Percentiles rank a stretch among this genome's conserved stretches.
Evolutionary conservation across 306 rosid species (phyloP).

Genomic region (Hippophae tibetana): DNA sequence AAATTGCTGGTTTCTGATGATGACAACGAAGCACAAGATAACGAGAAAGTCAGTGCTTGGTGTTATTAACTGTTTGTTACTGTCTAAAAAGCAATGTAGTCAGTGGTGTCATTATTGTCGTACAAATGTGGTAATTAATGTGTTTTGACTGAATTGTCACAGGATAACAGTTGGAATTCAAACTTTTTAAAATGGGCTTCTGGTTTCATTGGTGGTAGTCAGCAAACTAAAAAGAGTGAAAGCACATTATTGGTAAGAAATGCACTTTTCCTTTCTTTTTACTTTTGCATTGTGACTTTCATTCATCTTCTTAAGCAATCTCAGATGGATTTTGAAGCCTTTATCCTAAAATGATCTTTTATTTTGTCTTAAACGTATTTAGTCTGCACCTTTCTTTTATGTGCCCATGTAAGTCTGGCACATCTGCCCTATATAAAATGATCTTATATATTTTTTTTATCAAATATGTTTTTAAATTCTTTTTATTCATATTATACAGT

Average conservation of each 20-base stretch:
- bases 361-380: too few species aligned
- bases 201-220: slow-evolving; percentile 65
- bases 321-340: too few species aligned
- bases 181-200: slow-evolving; percentile 89
- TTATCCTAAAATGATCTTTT: too few species aligned
- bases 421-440: too few species aligned
- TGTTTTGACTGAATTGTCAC: slow-evolving; percentile 15
- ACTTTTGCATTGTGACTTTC: too few species aligned
- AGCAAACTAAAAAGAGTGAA: slow-evolving; percentile 48
- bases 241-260: slow-evolving; percentile 43
- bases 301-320: too few species aligned
- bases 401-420: too few species aligned
- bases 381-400: too few species aligned
- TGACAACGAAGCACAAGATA: slow-evolving; percentile 32
- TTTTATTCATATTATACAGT: neutral
- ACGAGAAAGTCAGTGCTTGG: slow-evolving; percentile 49
- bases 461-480: too few species aligned
- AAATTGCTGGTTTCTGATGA: slow-evolving; percentile 61
- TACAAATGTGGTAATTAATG: neutral
- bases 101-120: neutral
- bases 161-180: slow-evolving; percentile 85
- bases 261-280: too few species aligned
- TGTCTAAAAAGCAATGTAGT: neutral
- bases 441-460: too few species aligned
- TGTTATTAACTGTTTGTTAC: neutral